Percentiles rank a stretch among this genome's conserved stretches.
Conservation (phyloP, 106 monocot genomes). For the Alisma plantagoaquatica region DNA sequence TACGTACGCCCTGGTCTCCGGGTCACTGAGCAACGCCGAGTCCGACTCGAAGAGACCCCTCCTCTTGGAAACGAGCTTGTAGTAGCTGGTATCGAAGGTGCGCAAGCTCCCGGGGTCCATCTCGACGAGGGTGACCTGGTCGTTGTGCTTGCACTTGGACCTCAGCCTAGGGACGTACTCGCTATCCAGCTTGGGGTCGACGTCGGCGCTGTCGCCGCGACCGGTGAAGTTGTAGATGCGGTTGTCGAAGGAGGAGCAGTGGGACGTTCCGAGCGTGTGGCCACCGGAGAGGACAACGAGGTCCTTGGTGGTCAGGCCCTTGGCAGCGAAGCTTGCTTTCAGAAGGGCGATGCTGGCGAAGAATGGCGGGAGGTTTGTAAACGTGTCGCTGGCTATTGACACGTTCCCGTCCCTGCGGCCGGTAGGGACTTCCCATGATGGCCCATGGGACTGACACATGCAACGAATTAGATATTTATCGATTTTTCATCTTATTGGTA, state of each 20-base stretch:
- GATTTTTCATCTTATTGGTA: background rate
- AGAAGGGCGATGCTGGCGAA: slow-evolving; percentile 1
- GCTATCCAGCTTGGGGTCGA: slow-evolving; percentile 7
- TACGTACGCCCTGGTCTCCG: slow-evolving; percentile 3
- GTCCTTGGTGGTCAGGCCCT: slow-evolving; percentile 15
- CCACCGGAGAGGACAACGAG: slow-evolving; percentile 14
- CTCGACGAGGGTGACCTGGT: slow-evolving; percentile 7
- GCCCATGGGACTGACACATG: background rate
- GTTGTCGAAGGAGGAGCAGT: slow-evolving; percentile 13
- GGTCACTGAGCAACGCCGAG: slow-evolving; percentile 3
- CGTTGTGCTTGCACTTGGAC: slow-evolving; percentile 9
- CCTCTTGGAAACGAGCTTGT: background rate
- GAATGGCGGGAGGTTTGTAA: slow-evolving; percentile 11
- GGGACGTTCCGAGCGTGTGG: slow-evolving; percentile 16
- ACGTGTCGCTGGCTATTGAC: slow-evolving; percentile 19
- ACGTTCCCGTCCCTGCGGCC: slow-evolving; percentile 23
- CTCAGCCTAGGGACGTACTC: slow-evolving; percentile 3
- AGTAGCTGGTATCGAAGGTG: slow-evolving; percentile 12
- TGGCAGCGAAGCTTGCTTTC: slow-evolving; percentile 8
- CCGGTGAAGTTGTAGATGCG: slow-evolving; percentile 21
- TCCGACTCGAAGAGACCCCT: slow-evolving; percentile 13
- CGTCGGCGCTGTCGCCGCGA: slow-evolving; percentile 5
- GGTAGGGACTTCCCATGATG: slow-evolving; percentile 14
- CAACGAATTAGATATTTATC: no score
- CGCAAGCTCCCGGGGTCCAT: slow-evolving; percentile 13